Conservation (phyloP, 2,329 filamentous ascomycete genomes). For the Colletotrichum siamense region DNA sequence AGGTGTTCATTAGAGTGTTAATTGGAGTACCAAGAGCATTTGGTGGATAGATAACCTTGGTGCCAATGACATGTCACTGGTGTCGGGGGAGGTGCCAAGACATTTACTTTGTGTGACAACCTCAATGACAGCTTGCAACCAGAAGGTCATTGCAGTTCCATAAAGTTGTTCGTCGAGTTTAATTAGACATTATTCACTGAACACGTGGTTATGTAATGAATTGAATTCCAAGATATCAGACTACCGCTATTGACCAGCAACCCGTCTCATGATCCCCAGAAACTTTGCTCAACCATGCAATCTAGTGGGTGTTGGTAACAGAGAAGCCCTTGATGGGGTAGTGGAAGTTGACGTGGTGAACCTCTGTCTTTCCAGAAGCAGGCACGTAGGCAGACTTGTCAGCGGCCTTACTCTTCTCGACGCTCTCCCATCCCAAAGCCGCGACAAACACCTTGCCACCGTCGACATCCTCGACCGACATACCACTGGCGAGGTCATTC, state of each 20-base stretch:
- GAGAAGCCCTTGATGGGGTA: constrained; percentile 15
- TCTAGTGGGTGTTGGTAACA: constrained; percentile 9
- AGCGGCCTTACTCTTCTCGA: constrained; percentile 10
- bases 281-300: neutral
- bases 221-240: neutral
- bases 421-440: constrained; percentile 10
- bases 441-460: constrained; percentile 10
- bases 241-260: neutral
- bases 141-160: neutral
- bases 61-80: neutral
- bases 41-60: neutral
- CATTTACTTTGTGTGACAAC: neutral
- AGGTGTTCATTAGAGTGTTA: neutral
- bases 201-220: neutral
- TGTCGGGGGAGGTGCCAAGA: neutral
- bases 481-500: constrained; percentile 10
- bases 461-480: neutral
- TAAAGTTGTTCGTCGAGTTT: neutral
- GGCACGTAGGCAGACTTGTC: constrained; percentile 14
- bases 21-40: neutral
- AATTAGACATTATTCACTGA: neutral
- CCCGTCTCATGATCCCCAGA: neutral
- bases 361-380: neutral
- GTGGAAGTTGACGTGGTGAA: constrained; percentile 15
- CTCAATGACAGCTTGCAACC: neutral